These are phyloP conservation scores for Chaetomium tenue DNA, from an alignment of 495 filamentous ascomycete species.

Conservation along the genomic window DNA sequence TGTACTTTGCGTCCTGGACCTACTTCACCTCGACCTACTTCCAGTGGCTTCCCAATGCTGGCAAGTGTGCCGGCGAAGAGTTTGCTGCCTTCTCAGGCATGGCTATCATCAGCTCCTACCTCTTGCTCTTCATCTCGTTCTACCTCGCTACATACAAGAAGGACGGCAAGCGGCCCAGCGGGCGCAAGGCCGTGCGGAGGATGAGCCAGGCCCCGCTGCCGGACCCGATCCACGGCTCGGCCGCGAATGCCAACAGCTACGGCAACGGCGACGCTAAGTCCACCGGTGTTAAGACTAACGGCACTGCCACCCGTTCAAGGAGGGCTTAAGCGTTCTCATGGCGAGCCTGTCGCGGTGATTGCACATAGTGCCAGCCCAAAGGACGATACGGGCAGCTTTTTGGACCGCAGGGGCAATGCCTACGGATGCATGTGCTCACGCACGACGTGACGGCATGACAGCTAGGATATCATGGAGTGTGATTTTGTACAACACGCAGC, in stretches of 20 bases:
- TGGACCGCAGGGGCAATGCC: not conserved
- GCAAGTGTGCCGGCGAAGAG: slow-evolving; percentile 92
- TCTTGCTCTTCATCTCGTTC: slow-evolving; percentile 98
- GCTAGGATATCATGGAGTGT: slow-evolving; percentile 14
- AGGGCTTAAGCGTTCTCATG: slow-evolving; percentile 51
- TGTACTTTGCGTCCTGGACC: slow-evolving; percentile 94
- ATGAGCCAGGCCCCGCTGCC: slow-evolving; percentile 56
- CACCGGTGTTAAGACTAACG: slow-evolving; percentile 50
- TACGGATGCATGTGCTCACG: not conserved
- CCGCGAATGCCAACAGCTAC: slow-evolving; percentile 29
- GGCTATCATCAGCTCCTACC: slow-evolving; percentile 85
- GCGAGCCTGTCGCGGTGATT: not conserved
- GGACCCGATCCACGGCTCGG: slow-evolving; percentile 43
- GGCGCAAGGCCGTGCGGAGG: slow-evolving; percentile 55
- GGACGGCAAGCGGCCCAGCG: slow-evolving; percentile 60
- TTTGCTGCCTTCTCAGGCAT: slow-evolving; percentile 95
- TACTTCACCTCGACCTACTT: slow-evolving; percentile 95
- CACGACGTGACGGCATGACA: not conserved
- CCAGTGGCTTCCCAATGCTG: slow-evolving; percentile 73
- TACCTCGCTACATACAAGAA: slow-evolving; percentile 97
- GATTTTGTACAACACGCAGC: slow-evolving; percentile 12
- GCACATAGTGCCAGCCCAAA: no score
- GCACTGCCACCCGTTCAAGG: slow-evolving; percentile 53
- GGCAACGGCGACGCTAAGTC: slow-evolving; percentile 45
- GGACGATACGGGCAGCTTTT: not conserved